Percentiles rank a stretch among this genome's conserved stretches.
These are phyloP conservation scores for Pinus tabuliformis DNA, from an alignment of 75 land plant genomes.

Conservation along the genomic window DNA sequence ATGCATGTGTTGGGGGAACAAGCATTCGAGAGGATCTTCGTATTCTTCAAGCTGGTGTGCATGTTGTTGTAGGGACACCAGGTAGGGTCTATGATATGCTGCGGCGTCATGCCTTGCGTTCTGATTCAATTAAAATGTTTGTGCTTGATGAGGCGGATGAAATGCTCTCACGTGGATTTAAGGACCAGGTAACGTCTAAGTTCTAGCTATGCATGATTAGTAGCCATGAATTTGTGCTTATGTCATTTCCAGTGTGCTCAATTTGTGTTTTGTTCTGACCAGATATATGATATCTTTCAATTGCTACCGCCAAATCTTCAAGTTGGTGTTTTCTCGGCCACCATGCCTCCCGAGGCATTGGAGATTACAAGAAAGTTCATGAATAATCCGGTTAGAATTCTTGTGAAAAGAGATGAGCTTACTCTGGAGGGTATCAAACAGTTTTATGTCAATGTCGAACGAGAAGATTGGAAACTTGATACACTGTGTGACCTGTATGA, in stretches of 20 bases:
- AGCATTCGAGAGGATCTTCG: slow-evolving; percentile 64
- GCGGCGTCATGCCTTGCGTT: slow-evolving; percentile 42
- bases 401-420: slow-evolving; percentile 62
- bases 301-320: slow-evolving; percentile 55
- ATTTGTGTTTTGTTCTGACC: neutral
- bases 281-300: slow-evolving; percentile 57
- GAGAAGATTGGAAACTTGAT: slow-evolving; percentile 51
- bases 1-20: slow-evolving; percentile 83
- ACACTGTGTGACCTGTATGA: slow-evolving; percentile 60
- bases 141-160: slow-evolving; percentile 81
- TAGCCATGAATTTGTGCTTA: neutral
- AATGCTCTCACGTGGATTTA: slow-evolving; percentile 85
- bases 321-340: slow-evolving; percentile 72
- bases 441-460: slow-evolving; percentile 47
- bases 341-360: slow-evolving; percentile 72
- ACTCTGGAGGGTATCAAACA: slow-evolving; percentile 60
- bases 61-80: slow-evolving; percentile 79
- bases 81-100: slow-evolving; percentile 69
- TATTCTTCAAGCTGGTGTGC: slow-evolving; percentile 62
- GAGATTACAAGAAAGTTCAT: slow-evolving; percentile 74
- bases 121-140: slow-evolving; percentile 58
- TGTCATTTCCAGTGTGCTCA: neutral
- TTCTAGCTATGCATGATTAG: neutral
- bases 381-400: slow-evolving; percentile 67
- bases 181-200: slow-evolving; percentile 55